Conservation (phyloP, 2,329 filamentous ascomycete species). For the Cercospora beticola region DNA sequence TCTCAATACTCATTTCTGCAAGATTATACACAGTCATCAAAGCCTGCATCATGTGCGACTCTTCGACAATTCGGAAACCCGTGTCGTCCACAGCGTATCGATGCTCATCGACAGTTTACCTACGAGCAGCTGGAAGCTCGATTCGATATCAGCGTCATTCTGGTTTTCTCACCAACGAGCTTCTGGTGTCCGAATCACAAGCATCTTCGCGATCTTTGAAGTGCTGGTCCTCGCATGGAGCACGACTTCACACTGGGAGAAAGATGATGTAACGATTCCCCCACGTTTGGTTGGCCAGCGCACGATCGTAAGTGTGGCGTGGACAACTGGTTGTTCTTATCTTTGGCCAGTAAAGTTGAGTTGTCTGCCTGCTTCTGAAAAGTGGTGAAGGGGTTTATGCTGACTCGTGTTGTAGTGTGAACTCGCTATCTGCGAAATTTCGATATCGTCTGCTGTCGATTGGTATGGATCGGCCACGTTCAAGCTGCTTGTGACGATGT, state of each 20-base stretch:
- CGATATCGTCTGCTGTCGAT: conserved; percentile 47
- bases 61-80: conserved; percentile 31
- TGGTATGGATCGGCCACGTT: conserved; percentile 43
- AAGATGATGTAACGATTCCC: conserved; percentile 47
- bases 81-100: conserved; percentile 39
- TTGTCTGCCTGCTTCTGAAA: not conserved
- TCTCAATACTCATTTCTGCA: not conserved
- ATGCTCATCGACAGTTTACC: conserved; percentile 33
- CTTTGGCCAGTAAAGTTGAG: not conserved
- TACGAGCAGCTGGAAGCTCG: conserved; percentile 40
- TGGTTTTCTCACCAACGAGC: conserved; percentile 50
- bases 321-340: conserved; percentile 4
- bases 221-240: conserved; percentile 45
- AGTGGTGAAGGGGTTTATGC: not conserved
- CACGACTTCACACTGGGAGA: conserved; percentile 46
- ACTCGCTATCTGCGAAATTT: conserved; percentile 43
- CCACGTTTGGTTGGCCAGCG: conserved; percentile 49
- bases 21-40: not conserved
- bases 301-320: conserved; percentile 39
- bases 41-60: not conserved
- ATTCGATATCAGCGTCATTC: conserved; percentile 50
- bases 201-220: conserved; percentile 47
- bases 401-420: conserved; percentile 7
- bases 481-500: conserved; percentile 62
- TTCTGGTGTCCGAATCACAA: conserved; percentile 34